phyloP scores from a whole-genome alignment of 2,329 filamentous ascomycete genomes.

The Penicillium paneum region DNA sequence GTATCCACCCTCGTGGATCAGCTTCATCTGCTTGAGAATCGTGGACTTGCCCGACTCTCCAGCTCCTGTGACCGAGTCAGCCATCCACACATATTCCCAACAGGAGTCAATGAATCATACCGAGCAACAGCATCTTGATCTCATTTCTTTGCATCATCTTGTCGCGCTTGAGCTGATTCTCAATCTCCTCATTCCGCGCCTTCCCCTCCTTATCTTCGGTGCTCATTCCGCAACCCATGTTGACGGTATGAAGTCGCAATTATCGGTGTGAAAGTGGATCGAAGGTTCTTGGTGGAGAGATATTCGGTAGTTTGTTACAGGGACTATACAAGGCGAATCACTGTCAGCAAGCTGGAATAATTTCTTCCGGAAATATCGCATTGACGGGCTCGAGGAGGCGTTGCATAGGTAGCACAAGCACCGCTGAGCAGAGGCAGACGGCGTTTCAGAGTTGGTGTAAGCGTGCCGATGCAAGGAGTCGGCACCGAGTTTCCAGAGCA shows the following conservation, averaged over 20 bases:
- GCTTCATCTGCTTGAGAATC: constrained; percentile 96
- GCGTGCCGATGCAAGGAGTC: constrained; percentile 21
- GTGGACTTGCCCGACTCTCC: constrained; percentile 97
- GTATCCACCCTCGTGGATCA: constrained; percentile 98
- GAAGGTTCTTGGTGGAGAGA: background rate
- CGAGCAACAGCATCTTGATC: constrained; percentile 99
- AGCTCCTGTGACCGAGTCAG: constrained; percentile 61
- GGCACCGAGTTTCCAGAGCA: background rate
- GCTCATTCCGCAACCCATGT: constrained; percentile 99
- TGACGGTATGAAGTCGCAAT: constrained; percentile 48
- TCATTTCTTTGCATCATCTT: constrained; percentile 99
- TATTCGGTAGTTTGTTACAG: background rate
- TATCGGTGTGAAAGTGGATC: constrained; percentile 6
- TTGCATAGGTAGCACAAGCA: constrained; percentile 20
- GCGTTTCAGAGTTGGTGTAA: constrained; percentile 24
- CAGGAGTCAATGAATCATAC: constrained; percentile 54
- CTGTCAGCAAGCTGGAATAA: constrained; percentile 5
- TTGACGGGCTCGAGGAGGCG: constrained; percentile 11
- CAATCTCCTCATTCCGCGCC: constrained; percentile 99
- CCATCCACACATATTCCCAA: constrained; percentile 12
- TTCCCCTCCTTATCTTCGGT: constrained; percentile 99
- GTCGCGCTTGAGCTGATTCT: constrained; percentile 97
- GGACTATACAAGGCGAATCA: background rate
- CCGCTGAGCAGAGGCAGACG: constrained; percentile 12
- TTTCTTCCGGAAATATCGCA: constrained; percentile 10